A percentile compares a stretch with the other conserved stretches of the same genome.
phyloP scores from a whole-genome alignment of 2,329 filamentous ascomycete genomes.

The Purpureocillium takamizusanense region DNA sequence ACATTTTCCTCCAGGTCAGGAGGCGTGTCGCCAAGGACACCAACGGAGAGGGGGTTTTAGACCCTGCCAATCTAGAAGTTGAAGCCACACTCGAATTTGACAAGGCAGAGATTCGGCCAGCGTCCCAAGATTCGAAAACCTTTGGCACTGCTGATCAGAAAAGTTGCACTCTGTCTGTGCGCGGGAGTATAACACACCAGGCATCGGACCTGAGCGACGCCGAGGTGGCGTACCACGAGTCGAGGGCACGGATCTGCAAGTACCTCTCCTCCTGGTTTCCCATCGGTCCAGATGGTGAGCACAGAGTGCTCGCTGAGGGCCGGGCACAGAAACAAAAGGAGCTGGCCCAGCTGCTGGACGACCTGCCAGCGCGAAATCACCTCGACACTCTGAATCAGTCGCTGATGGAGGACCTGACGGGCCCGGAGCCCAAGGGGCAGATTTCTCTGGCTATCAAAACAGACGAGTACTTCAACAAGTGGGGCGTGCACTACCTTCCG shows the following conservation, averaged over 20 bases:
- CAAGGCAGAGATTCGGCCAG: constrained; percentile 8
- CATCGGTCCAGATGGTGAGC: constrained; percentile 12
- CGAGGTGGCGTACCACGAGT: constrained; percentile 41
- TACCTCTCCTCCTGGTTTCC: constrained; percentile 38
- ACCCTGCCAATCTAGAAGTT: constrained; percentile 12
- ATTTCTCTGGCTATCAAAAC: constrained; percentile 36
- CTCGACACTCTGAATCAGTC: constrained; percentile 32
- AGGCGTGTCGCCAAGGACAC: constrained; percentile 9
- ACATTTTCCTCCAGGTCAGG: constrained; percentile 37
- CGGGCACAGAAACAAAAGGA: constrained; percentile 14
- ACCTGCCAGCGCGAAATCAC: constrained; percentile 23
- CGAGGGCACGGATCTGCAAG: constrained; percentile 38
- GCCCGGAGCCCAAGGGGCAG: constrained; percentile 35
- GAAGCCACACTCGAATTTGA: constrained; percentile 24
- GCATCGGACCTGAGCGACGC: constrained; percentile 15
- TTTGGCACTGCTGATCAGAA: too few relatives aligned
- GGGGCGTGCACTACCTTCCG: constrained; percentile 50
- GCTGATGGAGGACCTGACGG: constrained; percentile 39
- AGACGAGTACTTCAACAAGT: constrained; percentile 31
- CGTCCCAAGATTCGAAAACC: neutral
- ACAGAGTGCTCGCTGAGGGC: constrained; percentile 4
- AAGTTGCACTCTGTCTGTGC: neutral
- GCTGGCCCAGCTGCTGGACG: constrained; percentile 20
- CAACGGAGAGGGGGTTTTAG: neutral
- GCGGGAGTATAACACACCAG: constrained; percentile 10